Conservation (phyloP, 2,329 filamentous ascomycete species). For the Coniochaeta hoffmannii region DNA sequence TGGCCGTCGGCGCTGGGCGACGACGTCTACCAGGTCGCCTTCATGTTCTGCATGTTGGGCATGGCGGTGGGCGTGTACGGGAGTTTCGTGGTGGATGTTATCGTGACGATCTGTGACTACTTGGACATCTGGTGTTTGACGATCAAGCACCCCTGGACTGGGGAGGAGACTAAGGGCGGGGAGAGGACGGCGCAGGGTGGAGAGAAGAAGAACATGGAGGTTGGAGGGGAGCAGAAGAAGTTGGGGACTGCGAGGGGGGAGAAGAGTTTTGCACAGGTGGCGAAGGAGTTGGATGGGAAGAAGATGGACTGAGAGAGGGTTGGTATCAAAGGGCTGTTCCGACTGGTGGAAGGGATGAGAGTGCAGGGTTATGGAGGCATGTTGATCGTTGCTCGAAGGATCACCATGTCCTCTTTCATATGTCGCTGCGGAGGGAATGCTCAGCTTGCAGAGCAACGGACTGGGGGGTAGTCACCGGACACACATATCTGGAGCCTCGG, state of each 20-base stretch:
- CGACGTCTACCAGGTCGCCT: slow-evolving; percentile 77
- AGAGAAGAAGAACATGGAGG: background rate
- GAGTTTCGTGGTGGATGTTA: slow-evolving; percentile 94
- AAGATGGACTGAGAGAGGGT: background rate
- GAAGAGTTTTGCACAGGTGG: background rate
- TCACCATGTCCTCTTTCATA: no score
- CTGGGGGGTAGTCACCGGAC: no score
- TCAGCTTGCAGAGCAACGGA: no score
- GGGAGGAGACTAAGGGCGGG: slow-evolving; percentile 30
- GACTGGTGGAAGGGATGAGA: no score
- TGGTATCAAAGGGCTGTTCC: background rate
- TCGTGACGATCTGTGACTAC: slow-evolving; percentile 96
- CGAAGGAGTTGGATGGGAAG: background rate
- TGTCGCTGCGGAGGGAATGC: no score
- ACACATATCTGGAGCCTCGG: no score
- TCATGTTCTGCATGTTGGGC: slow-evolving; percentile 78
- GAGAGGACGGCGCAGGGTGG: slow-evolving; percentile 27
- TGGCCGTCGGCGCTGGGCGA: slow-evolving; percentile 72
- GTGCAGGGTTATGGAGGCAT: no score
- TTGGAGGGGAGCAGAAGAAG: background rate
- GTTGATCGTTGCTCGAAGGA: no score
- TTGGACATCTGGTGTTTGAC: slow-evolving; percentile 97
- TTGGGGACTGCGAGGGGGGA: background rate
- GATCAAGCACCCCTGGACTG: slow-evolving; percentile 74
- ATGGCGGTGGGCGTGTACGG: slow-evolving; percentile 86